Evolutionary conservation across 225 moss, liverwort and hornwort species (phyloP), one percentile per base, ranked within the genome.

Genomic region (Takakia lepidozioides): DNA sequence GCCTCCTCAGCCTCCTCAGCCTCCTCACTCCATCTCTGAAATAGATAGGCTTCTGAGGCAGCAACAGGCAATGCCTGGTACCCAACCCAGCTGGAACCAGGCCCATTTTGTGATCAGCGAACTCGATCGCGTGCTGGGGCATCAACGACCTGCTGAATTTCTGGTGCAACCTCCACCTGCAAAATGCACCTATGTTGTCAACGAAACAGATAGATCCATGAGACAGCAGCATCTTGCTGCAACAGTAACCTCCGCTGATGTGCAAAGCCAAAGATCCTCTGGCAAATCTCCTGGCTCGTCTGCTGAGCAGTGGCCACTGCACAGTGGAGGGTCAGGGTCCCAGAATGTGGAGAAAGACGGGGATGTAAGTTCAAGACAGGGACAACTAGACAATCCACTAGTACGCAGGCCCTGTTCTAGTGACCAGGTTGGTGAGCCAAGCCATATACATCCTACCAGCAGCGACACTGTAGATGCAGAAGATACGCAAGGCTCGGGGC

Each of bases 41-140:
- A 69, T 75, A 55, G 75, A 75, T 62, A 75, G 69, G 57, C 61
- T 70, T 28, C 37, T 70, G 15, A 40, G 69, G 61, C 45, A 21
- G 9, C 75, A 65, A 47, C 75, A 62, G 25, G 54, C 35, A 10
- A 40, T 75, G 46, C 70, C 75, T 16, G 27, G 65, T 10, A 61
- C 75, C 10, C 32, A 51, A 18, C 70, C 70, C 15, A 65, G 48
- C 54, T 75, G 75, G 75, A 75, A 65, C 16, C 65, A 75, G 41
- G 47, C 75, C 10, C 69, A 69, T n/a, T 75, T 75, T 51, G 75
- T 75, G 48, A 70, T 75, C 21, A 75, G 75, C 21, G 75, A 75
- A 54, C 75, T 75, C 19, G 69, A 70, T 25, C 54, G 75, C 10
- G 66, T 75, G 19, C 19, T 75, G 62, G 70, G 70, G 15, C 75